Evolutionary conservation across 495 filamentous ascomycete genomes (phyloP), one percentile per base, ranked within the genome.

Genomic region (Bombardia bombarda): DNA sequence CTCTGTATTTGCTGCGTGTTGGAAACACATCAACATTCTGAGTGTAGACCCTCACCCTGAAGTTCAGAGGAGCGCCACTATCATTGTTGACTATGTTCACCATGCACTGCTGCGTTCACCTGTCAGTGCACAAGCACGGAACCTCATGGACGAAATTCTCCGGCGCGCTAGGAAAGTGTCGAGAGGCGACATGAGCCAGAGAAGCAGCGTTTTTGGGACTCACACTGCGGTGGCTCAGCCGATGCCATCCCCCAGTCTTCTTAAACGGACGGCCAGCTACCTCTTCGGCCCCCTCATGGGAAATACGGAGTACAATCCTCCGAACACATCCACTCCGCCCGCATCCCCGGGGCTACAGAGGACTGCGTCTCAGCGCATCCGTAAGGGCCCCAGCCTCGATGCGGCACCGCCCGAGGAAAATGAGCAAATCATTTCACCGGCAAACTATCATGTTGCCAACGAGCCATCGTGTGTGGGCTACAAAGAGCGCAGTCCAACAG

Each of bases 11-110:
- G 83, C 86, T 7, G 83, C 89, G 1, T 83, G 93, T 43, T 97
- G 92, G 92, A 90, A 93, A 57, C 90, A 95, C 43, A 70, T 95
- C 34, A 70, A 96, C 25, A 83, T 90, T 32, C 68, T 97, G 64
- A 87, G 87, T 24, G 87, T 94, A 21, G 92, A 97, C 50, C 90
- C 92, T 18, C 89, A 95, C 57, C 92, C 92, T 7, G 89, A 97
- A 48, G 85, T 96, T 23, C 86, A 90, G 33, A 78, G 84, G 51
- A 81, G 88, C 59, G 92, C 88, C 6, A 76, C 75, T 10, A 73
- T 82, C 22, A 77, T 96, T 30, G 75, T 94, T 19, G 92, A 97
- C 56, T 84, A 83, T 51, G 77, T 97, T 32, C 82, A 97, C 52
- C 68, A 81, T 24, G 71, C 76, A 2, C 67, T 97, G 14, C 56